Evolutionary conservation across 129 eudicot species (phyloP).

Genomic region (Gnaphalium uliginosum): DNA sequence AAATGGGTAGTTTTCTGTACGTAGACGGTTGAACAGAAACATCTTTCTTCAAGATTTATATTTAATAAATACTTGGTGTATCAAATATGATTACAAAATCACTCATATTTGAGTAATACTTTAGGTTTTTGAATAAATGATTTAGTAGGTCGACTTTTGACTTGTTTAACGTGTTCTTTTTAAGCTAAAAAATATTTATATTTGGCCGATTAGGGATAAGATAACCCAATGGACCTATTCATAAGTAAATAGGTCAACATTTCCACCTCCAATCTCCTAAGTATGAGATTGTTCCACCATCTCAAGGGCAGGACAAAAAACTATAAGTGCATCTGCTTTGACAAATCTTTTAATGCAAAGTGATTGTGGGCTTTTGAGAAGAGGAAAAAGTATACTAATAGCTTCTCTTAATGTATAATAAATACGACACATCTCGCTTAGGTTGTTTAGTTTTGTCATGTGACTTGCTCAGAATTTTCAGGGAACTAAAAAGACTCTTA

Average conservation of each 20-base stretch:
- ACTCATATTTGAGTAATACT: neutral
- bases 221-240: neutral
- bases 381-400: conserved; percentile 16
- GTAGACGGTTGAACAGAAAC: neutral
- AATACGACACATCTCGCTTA: neutral
- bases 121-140: neutral
- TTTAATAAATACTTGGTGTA: neutral
- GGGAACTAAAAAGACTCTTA: conserved; percentile 84
- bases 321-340: neutral
- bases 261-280: neutral
- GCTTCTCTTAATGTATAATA: neutral
- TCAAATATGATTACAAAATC: neutral
- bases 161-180: neutral
- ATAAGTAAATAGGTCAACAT: conserved; percentile 3
- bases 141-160: neutral
- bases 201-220: neutral
- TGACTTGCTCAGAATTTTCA: conserved; percentile 31
- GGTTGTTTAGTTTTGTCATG: neutral
- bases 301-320: neutral
- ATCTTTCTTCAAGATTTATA: neutral
- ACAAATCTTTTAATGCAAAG: neutral
- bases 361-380: neutral
- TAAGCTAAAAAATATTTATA: neutral
- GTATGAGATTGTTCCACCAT: neutral
- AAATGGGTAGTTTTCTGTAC: neutral